Evolutionary conservation across 129 eudicot species (phyloP).

Genomic region (Flaveria bidentis): DNA sequence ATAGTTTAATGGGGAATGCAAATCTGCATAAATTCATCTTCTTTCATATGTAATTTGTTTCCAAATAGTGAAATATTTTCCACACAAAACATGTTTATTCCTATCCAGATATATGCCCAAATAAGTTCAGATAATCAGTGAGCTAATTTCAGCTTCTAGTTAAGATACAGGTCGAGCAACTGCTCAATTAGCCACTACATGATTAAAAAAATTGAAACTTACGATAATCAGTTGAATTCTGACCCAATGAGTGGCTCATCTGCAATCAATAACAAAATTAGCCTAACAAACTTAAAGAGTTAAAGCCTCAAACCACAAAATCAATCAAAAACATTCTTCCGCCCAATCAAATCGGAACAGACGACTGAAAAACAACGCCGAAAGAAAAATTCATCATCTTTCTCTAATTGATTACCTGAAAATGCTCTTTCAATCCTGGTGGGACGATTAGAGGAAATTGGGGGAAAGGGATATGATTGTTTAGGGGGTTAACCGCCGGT

Average conservation of each 20-base stretch:
- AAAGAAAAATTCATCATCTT: neutral
- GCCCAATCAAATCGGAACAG: neutral
- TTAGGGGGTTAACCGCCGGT: neutral
- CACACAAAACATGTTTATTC: neutral
- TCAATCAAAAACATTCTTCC: neutral
- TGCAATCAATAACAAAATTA: constrained; percentile 36
- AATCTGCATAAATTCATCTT: constrained; percentile 12
- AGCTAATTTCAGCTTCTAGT: constrained; percentile 3
- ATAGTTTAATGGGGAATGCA: neutral
- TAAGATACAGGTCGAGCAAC: neutral
- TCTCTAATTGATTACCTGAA: constrained; percentile 32
- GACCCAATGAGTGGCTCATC: constrained; percentile 52
- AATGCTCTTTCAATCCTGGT: constrained; percentile 11
- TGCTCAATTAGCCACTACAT: neutral
- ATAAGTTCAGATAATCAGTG: neutral
- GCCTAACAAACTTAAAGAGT: neutral
- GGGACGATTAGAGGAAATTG: neutral
- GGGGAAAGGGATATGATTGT: constrained; percentile 6
- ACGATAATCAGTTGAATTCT: constrained; percentile 42
- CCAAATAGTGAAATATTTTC: constrained; percentile 12
- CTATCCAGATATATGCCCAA: neutral
- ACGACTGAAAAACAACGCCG: neutral
- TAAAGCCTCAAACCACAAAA: neutral
- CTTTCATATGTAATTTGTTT: constrained; percentile 3
- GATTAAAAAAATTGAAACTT: constrained; percentile 26